Base-by-base conservation (phyloP, 2,329 filamentous ascomycete genomes). In the Arachnomyces sp. region DNA sequence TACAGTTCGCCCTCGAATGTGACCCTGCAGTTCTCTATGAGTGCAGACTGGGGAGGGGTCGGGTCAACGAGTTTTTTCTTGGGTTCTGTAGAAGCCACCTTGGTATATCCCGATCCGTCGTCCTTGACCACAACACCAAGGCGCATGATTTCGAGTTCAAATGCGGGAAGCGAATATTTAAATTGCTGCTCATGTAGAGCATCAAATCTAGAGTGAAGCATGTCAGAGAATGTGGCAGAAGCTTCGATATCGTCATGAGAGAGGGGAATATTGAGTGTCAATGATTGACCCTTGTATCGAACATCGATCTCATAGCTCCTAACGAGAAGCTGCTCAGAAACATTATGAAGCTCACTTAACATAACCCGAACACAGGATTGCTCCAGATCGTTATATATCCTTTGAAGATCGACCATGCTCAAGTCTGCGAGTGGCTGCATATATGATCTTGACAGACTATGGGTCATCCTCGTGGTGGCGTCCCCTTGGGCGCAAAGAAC, bases 401-500 rank as follows among this genome's bases (percentile, higher is more conserved):
- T 43, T 3, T 50, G 52, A 0, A 67, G 55, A 18, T 68, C 59
- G 3, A 51, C 43, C 0, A 57, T 44, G 0, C 59, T 53, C 2
- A 63, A 63, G 0, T 60, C 51, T 0, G 61, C 59, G 15, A 69
- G 59, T 1, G 61, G 31, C 13, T 63, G 61, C 44, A 72, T 71
- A 38, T 66, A 72, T 0, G 68, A 68, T 39, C 56, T 55, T 2
- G 67, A 70, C 39, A 68, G 58, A 31, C 69, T 65, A 36, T 71
- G 67, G 31, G 65, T 65, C 48, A 73, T 62, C 45, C 68, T 68
- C 0, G 70, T 73, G 1, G 66, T 70, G 2, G 64, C 67, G 54
- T 73, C 70, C 0, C 70, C 70, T 40, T 69, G 65, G 2, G 70
- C 70, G 43, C 70, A 73, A 0, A 73, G 54, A 7, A 70, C 67